These are phyloP conservation scores for Athelia psychrophila DNA, from an alignment of 1,284 basidiomycete species.

Conservation along the genomic window DNA sequence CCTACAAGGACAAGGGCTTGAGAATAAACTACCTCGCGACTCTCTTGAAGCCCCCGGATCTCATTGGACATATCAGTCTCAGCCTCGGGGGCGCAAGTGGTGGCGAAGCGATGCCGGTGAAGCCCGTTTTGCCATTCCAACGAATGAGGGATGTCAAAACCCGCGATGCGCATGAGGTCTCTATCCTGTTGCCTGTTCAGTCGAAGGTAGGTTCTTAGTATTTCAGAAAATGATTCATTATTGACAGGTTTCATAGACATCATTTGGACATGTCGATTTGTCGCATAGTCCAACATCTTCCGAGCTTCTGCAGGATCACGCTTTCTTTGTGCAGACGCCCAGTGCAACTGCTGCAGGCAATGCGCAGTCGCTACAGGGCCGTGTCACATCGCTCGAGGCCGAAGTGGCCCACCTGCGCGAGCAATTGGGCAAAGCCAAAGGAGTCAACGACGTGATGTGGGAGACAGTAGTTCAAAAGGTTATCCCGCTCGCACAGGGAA, in stretches of 20 bases:
- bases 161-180: constrained; percentile 66
- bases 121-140: constrained; percentile 66
- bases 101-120: constrained; percentile 59
- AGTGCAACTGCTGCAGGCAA: constrained; percentile 22
- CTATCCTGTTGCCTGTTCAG: constrained; percentile 53
- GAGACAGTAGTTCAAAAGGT: constrained; percentile 68
- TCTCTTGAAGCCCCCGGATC: constrained; percentile 80
- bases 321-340: constrained; percentile 51
- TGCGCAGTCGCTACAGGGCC: constrained; percentile 43
- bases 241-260: constrained; percentile 17
- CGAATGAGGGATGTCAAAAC: constrained; percentile 64
- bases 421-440: constrained; percentile 77
- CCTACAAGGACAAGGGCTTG: constrained; percentile 59
- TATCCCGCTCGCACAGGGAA: constrained; percentile 34
- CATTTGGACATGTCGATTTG: constrained; percentile 24
- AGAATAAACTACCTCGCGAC: constrained; percentile 75
- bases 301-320: constrained; percentile 60
- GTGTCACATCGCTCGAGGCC: constrained; percentile 65
- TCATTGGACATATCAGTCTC: constrained; percentile 70
- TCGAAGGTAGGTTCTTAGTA: constrained; percentile 30
- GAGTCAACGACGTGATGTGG: constrained; percentile 91
- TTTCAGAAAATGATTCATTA: constrained; percentile 1
- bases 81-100: constrained; percentile 40
- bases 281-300: constrained; percentile 24
- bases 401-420: constrained; percentile 66